Evolutionary conservation across 176 grass and related monocot genomes (phyloP).

Genomic region (Zea luxurians): DNA sequence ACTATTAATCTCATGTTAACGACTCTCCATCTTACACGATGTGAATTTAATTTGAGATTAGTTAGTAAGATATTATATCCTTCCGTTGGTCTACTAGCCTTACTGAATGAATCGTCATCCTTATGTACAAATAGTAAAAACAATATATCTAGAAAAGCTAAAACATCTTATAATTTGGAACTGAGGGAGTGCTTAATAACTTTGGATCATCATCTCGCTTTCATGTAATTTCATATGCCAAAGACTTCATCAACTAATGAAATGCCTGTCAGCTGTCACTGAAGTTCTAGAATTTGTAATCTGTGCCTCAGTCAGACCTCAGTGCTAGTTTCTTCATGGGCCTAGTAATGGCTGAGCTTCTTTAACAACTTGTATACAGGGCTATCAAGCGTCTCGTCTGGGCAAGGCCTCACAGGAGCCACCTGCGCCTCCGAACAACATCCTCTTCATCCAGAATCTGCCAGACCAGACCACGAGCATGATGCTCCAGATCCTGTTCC

Average conservation of each 20-base stretch:
- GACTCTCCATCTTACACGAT: constrained; percentile 14
- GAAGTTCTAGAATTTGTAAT: neutral
- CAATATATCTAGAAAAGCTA: too few relatives aligned
- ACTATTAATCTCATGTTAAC: neutral
- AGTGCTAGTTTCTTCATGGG: constrained; percentile 10
- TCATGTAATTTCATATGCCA: neutral
- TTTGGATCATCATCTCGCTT: constrained; percentile 12
- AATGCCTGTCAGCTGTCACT: neutral
- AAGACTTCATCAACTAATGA: neutral
- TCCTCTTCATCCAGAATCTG: constrained; percentile 93
- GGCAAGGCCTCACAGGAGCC: constrained; percentile 54
- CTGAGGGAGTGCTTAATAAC: neutral
- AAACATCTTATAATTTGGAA: too few relatives aligned
- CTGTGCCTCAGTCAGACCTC: neutral
- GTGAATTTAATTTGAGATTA: constrained; percentile 22
- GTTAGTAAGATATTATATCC: constrained; percentile 38
- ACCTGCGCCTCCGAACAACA: constrained; percentile 76
- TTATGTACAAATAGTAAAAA: neutral
- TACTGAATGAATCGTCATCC: constrained; percentile 19
- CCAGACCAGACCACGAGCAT: constrained; percentile 75
- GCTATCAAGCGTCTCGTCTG: constrained; percentile 55
- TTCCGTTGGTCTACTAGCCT: neutral
- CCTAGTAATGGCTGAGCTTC: neutral
- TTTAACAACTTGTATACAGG: constrained; percentile 39
- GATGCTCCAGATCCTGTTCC: constrained; percentile 98